Evolutionary conservation across 2,329 filamentous ascomycete species (phyloP), one percentile per base, ranked within the genome.

Genomic region (Zymoseptoria crescenta): DNA sequence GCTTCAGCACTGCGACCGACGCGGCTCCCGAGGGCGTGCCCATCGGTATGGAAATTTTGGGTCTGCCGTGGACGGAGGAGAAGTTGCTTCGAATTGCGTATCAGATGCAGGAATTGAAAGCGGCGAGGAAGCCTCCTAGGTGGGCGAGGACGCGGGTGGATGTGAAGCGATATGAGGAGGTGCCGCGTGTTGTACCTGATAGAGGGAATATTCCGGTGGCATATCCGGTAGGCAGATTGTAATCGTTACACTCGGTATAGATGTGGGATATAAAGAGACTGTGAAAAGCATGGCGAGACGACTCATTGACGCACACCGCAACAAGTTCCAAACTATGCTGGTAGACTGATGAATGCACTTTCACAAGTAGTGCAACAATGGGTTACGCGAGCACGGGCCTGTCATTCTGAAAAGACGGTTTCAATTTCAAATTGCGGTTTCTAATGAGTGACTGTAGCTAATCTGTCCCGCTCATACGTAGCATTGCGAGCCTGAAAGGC

Each of bases 1-100:
- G 81, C 0, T 85, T 84, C 63, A 83, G 81, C 21, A 66, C 74
- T 1, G 65, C 75, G 0, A 80, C 73, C 1, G 66, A 70, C 0
- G 76, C 80, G 8, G 83, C 84, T 16, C 79, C 79, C 0, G 67
- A 78, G 30, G 84, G 84, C 1, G 77, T 87, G 4, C 85, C 85
- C 0, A 78, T 87, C 48, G 85, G 85, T 0, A 80, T 87, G 77
- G 85, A 87, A 72, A 80, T 87, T 21, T 67, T 87, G 59, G 83
- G 85, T 0, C 65, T 74, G 60, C 79, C 79, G 4, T 86, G 81
- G 76, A 76, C 71, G 2, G 85, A 87, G 64, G 74, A 74, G 48
- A 77, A 76, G 64, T 68, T 86, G 61, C 68, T 86, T 52, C 74
- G 75, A 50, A 76, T 85, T 35, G 83, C 81, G n/a, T 79, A 75